Evolutionary conservation across 176 grass and related monocot species (phyloP), one percentile per base, ranked within the genome.

Genomic region (Oryza nivara): DNA sequence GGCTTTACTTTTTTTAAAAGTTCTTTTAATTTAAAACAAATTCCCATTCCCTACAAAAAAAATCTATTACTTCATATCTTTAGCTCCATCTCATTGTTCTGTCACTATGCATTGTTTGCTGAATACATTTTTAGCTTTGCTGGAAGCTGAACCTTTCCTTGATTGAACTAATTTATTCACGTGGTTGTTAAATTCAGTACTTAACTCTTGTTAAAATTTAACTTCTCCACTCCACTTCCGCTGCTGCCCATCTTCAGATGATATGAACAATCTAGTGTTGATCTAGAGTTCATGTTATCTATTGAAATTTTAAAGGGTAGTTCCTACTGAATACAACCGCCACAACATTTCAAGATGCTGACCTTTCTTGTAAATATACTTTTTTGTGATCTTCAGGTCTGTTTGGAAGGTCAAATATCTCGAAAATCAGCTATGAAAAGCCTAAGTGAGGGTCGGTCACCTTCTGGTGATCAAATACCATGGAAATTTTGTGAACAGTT

Each of bases 401-500:
- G 96, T 61, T 88, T 98, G 70, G 96, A 98, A 98, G 96, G 96
- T 79, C 89, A 95, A 90, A 93, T 98, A 84, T 98, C 93, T 74
- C 87, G 47, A 25, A 90, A 95, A 82, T 95, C 93, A n/a, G 93
- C 93, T 72, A 76, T 98, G 70, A 92, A 87, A 83, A 98, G 93
- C 92, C 81, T 98, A 75, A 98, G 67, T 9, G 88, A 95, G 85
- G 96, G 96, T 9, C 89, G 61, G 56, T 73, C 88, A 25, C 96
- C 96, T 81, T 92, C 75, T 46, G 96, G 96, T 25, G 96, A 98
- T 94, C 93, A 95, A 82, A 95, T 98, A 83, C 96, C 96, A 68
- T 98, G 96, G 96, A 98, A 95, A 85, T 95, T 98, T 83, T 98
- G 93, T 16, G 91, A 98, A 80, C 96, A 98, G 60, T 98, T 98